A percentile compares a stretch with the other conserved stretches of the same genome.
These are phyloP conservation scores for Leccinum griseonigrum DNA, from an alignment of 1,284 basidiomycete species.

Conservation along the genomic window DNA sequence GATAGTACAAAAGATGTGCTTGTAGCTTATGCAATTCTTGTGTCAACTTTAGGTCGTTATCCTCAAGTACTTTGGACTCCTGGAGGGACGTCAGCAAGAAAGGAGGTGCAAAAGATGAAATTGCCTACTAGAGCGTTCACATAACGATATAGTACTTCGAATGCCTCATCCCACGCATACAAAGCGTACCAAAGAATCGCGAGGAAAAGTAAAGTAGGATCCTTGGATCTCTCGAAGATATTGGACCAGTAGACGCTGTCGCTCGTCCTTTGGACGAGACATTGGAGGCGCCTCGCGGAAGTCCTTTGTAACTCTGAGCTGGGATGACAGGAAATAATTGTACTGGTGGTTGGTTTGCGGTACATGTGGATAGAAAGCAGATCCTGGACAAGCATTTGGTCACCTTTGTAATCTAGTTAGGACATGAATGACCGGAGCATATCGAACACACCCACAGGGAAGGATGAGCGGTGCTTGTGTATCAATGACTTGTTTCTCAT, in stretches of 20 bases:
- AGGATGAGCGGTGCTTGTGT: conserved; percentile 49
- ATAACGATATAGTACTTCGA: conserved; percentile 47
- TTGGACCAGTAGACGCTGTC: conserved; percentile 53
- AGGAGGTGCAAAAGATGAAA: neutral
- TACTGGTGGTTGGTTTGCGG: conserved; percentile 34
- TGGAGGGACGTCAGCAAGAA: conserved; percentile 16
- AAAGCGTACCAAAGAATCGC: conserved; percentile 55
- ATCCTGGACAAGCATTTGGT: conserved; percentile 31
- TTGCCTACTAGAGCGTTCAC: conserved; percentile 43
- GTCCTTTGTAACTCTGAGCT: conserved; percentile 29
- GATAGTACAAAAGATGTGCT: conserved; percentile 53
- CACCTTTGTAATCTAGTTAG: conserved; percentile 12
- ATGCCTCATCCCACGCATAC: conserved; percentile 57
- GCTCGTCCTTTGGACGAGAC: conserved; percentile 36
- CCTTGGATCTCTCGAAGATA: conserved; percentile 43
- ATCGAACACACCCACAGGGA: conserved; percentile 7
- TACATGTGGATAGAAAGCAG: conserved; percentile 42
- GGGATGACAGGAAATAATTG: conserved; percentile 44
- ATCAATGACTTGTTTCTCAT: conserved; percentile 42
- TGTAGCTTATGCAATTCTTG: conserved; percentile 51
- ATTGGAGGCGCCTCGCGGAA: conserved; percentile 34
- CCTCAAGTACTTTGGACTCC: conserved; percentile 43
- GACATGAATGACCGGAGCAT: no score
- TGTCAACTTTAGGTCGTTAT: conserved; percentile 39
- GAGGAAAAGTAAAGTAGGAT: conserved; percentile 54